phyloP scores from a whole-genome alignment of 139 green algal species.

The Chloropicon primus region DNA sequence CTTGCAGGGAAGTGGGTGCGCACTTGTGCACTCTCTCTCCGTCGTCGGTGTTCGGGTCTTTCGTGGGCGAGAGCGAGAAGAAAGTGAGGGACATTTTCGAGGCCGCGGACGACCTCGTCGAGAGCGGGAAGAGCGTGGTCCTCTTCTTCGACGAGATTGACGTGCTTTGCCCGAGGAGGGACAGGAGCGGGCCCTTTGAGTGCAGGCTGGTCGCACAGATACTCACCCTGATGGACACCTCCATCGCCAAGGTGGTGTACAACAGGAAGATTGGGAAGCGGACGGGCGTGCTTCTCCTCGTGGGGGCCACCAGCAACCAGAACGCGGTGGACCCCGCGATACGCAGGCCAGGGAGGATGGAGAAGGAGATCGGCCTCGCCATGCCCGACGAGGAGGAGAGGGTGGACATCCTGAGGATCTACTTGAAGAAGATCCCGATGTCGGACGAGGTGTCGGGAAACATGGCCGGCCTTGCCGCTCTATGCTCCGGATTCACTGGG shows the following conservation, averaged over 20 bases:
- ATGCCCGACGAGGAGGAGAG: constrained; percentile 35
- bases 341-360: constrained; percentile 66
- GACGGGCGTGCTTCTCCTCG: constrained; percentile 40
- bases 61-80: constrained; percentile 69
- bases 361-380: constrained; percentile 65
- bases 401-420: constrained; percentile 32
- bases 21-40: constrained; percentile 42
- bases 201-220: constrained; percentile 79
- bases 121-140: constrained; percentile 31
- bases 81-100: constrained; percentile 66
- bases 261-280: not conserved
- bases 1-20: constrained; percentile 29
- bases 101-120: constrained; percentile 32
- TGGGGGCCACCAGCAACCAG: constrained; percentile 75
- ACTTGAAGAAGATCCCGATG: constrained; percentile 38
- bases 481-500: constrained; percentile 64
- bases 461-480: constrained; percentile 38
- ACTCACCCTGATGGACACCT: constrained; percentile 82
- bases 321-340: constrained; percentile 81
- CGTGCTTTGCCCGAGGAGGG: constrained; percentile 59
- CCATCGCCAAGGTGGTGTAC: constrained; percentile 3
- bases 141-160: constrained; percentile 89
- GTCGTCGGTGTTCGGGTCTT: constrained; percentile 50
- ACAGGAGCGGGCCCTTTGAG: constrained; percentile 46
- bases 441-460: constrained; percentile 30